Evolutionary conservation across 441 rosid species (phyloP).

Genomic region (Pelargonium australe): DNA sequence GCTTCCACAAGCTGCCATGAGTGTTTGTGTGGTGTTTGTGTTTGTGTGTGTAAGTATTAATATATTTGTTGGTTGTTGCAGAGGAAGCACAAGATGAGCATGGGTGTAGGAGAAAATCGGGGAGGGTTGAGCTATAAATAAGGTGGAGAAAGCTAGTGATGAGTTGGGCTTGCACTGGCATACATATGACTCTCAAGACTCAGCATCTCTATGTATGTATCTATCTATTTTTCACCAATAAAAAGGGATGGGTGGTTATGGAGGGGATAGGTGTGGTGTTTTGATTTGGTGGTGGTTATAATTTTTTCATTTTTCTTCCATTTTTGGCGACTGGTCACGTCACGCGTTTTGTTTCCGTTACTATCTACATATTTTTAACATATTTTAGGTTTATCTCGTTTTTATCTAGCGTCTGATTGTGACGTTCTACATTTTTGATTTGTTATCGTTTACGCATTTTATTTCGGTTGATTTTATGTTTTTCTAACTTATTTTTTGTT

Average conservation of each 20-base stretch:
- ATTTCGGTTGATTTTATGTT: too few relatives aligned
- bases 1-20: slow-evolving; percentile 72
- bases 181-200: too few relatives aligned
- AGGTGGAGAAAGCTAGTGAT: slow-evolving; percentile 13
- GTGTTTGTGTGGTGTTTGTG: neutral
- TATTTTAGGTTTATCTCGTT: too few relatives aligned
- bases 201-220: too few relatives aligned
- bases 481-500: too few relatives aligned
- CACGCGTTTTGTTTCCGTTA: too few relatives aligned
- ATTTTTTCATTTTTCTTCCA: neutral
- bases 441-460: too few relatives aligned
- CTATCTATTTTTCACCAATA: neutral
- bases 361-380: too few relatives aligned
- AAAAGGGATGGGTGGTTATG: neutral
- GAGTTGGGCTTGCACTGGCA: neutral
- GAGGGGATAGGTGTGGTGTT: slow-evolving; percentile 9
- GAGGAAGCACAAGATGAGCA: slow-evolving; percentile 28
- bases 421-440: too few relatives aligned
- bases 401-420: too few relatives aligned
- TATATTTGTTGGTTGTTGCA: slow-evolving; percentile 7
- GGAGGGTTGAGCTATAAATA: slow-evolving; percentile 25
- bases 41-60: neutral
- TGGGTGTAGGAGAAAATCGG: slow-evolving; percentile 34
- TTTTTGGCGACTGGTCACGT: too few relatives aligned
- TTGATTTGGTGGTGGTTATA: neutral